These are phyloP conservation scores for Macaranga tanarius DNA, from an alignment of 441 rosid species.

Conservation along the genomic window DNA sequence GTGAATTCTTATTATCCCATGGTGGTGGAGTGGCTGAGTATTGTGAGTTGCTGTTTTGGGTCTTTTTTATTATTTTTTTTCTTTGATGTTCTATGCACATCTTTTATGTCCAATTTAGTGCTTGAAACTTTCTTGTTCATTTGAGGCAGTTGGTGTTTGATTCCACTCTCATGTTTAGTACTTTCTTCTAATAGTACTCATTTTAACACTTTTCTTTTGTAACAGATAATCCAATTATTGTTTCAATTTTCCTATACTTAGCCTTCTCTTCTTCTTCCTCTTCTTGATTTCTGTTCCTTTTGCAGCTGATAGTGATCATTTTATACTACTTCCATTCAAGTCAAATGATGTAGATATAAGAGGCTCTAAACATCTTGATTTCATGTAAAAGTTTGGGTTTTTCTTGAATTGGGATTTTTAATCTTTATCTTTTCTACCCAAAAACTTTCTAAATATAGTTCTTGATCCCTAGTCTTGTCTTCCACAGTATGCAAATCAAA, in stretches of 20 bases:
- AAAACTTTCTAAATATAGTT: slow-evolving; percentile 41
- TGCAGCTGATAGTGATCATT: slow-evolving; percentile 6
- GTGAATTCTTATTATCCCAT: slow-evolving; percentile 12
- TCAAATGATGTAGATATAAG: slow-evolving; percentile 4
- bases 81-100: slow-evolving; percentile 1
- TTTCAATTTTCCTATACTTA: slow-evolving; percentile 20
- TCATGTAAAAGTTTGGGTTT: slow-evolving; percentile 33
- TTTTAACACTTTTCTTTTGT: slow-evolving; percentile 19
- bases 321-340: slow-evolving; percentile 11
- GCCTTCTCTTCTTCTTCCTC: slow-evolving; percentile 7
- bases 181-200: background rate
- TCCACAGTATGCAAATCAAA: slow-evolving; percentile 36
- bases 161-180: slow-evolving; percentile 15
- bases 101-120: slow-evolving; percentile 11
- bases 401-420: slow-evolving; percentile 36
- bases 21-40: slow-evolving; percentile 7
- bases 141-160: slow-evolving; percentile 20
- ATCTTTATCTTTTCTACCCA: slow-evolving; percentile 15
- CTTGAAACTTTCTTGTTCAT: slow-evolving; percentile 11
- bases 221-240: slow-evolving; percentile 26
- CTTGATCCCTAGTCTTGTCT: slow-evolving; percentile 48
- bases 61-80: background rate
- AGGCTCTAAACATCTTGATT: slow-evolving; percentile 30
- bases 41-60: background rate
- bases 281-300: slow-evolving; percentile 13